Evolutionary conservation across 1,139 yeast genomes (phyloP).

Genomic region (Zygotorulaspora mrakii): DNA sequence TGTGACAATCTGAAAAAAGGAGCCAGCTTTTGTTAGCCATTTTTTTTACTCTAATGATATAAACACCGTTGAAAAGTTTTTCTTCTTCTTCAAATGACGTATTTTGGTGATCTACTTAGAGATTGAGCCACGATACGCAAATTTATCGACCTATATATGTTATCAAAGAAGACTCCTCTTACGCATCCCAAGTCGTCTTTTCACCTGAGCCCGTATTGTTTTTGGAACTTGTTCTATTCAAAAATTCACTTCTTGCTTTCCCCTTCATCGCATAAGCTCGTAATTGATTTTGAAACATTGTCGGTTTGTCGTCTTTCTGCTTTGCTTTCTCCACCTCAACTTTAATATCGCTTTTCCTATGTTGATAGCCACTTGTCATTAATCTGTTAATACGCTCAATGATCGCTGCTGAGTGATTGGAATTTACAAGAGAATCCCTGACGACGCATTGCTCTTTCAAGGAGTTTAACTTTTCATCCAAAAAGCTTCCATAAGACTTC

Average conservation of each 20-base stretch:
- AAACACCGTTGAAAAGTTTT: not conserved
- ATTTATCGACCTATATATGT: not conserved
- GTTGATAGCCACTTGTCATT: constrained; percentile 7
- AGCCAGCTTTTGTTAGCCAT: not conserved
- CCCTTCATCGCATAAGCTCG: constrained; percentile 43
- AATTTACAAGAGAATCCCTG: constrained; percentile 16
- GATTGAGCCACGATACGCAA: not conserved
- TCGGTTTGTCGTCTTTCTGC: constrained; percentile 31
- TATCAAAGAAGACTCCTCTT: not conserved
- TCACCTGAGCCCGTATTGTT: not conserved
- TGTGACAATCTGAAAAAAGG: too few species aligned
- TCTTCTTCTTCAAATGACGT: not conserved
- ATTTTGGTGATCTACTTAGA: too few species aligned
- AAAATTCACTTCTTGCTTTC: constrained; percentile 10
- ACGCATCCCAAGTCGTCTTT: constrained; percentile 8
- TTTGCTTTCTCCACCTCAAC: too few species aligned
- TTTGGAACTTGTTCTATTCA: constrained; percentile 4
- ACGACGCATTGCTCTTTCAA: constrained; percentile 16
- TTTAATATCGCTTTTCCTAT: too few species aligned
- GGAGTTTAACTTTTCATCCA: constrained; percentile 26
- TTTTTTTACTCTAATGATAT: not conserved
- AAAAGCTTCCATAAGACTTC: constrained; percentile 20
- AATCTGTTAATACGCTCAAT: constrained; percentile 12
- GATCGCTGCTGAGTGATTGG: constrained; percentile 10
- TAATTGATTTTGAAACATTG: constrained; percentile 34